Evolutionary conservation across 768 basidiomycete species (phyloP), one percentile per base, ranked within the genome.

Genomic region (Suillus discolor): DNA sequence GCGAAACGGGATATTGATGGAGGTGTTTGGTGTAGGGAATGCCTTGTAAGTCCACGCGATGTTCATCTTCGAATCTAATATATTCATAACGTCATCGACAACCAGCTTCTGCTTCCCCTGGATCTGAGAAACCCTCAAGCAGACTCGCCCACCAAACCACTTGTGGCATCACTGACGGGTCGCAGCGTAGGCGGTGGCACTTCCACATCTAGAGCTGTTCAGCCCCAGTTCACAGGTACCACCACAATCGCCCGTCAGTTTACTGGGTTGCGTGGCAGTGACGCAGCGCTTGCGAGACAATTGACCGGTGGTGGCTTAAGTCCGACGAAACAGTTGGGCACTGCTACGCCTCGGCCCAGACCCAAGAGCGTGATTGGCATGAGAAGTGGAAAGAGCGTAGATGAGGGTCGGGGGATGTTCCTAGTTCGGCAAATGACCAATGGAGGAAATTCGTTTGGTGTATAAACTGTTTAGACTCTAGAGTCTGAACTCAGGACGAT

Each of bases 11-110:
- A 90, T 71, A 79, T 76, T 12, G 85, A 89, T 44, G 89, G 89
- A 0, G 84, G 85, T 15, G 85, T 93, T 36, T 94, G 92, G 90
- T 95, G 93, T 76, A 83, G 92, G 70, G 92, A 93, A 76, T 95
- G 93, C 75, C 79, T 88, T 72, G 93, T 94, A 69, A 79, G 87
- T 79, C 41, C 47, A 54, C 53, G 39, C 20, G 13, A 31, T 41
- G 12, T 45, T 62, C 49, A 42, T 51, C 18, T 57, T 57, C 23
- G 8, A 64, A 34, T 34, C 6, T 39, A 41, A 36, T 42, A 64
- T 47, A 61, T 67, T 70, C 45, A 69, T 53, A 57, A 41, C 60
- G 61, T 67, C 55, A 34, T 65, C 55, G 20, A 70, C 62, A 55
- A 28, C 7, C 62, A 92, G 90, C 79, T 90, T 34, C 76, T 91